Conservation (phyloP, 495 filamentous ascomycete genomes). For the Podospora australis region DNA sequence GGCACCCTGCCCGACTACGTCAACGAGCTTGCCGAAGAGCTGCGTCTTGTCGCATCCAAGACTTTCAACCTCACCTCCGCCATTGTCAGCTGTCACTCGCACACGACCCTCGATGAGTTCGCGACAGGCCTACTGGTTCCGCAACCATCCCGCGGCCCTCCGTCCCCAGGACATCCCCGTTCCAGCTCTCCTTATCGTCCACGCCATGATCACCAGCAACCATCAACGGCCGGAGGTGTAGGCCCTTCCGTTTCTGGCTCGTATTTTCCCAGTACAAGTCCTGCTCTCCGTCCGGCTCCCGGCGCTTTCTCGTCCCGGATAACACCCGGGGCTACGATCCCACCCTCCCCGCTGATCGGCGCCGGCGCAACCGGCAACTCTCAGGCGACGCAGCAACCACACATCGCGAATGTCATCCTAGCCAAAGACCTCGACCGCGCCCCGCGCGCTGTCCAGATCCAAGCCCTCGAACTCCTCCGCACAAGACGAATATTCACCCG, state of each 20-base stretch:
- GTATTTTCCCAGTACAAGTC: slow-evolving; percentile 14
- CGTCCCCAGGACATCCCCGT: slow-evolving; percentile 21
- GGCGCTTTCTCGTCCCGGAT: slow-evolving; percentile 3
- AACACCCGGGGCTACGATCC: neutral
- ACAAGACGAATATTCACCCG: slow-evolving; percentile 69
- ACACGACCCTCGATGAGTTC: slow-evolving; percentile 76
- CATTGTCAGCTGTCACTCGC: slow-evolving; percentile 62
- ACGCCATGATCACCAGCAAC: slow-evolving; percentile 22
- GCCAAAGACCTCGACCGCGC: slow-evolving; percentile 71
- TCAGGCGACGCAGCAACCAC: slow-evolving; percentile 14
- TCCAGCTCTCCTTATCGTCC: slow-evolving; percentile 29
- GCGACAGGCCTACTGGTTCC: slow-evolving; percentile 57
- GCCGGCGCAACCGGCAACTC: neutral
- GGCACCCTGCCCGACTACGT: slow-evolving; percentile 58
- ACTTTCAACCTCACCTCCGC: slow-evolving; percentile 64
- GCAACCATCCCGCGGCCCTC: slow-evolving; percentile 5
- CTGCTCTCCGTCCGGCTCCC: neutral
- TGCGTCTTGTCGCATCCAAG: slow-evolving; percentile 60
- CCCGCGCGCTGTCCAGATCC: slow-evolving; percentile 68
- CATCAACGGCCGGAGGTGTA: neutral
- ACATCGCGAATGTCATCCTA: slow-evolving; percentile 75
- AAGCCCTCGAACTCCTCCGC: slow-evolving; percentile 77
- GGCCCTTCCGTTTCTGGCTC: slow-evolving; percentile 13
- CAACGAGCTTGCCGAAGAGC: slow-evolving; percentile 60
- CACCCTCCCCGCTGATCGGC: slow-evolving; percentile 4